Base-by-base conservation (phyloP, 148 eudicot genomes). In the Chenopodium suecicum region DNA sequence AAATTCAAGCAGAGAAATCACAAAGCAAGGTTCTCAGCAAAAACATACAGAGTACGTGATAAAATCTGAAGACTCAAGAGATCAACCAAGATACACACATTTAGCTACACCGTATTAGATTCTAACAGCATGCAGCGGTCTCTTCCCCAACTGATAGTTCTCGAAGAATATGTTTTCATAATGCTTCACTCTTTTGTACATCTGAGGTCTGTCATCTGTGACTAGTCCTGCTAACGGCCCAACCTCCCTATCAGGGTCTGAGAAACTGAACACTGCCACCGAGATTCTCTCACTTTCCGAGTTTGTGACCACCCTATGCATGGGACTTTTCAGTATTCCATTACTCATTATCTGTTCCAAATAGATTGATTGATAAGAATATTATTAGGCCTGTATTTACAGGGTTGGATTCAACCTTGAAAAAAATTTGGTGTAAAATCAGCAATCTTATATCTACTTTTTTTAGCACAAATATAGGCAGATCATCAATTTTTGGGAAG, bases 291-390 rank as follows among this genome's bases (percentile, higher is more conserved):
- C 89, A 1, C 41, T 67, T 25, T 86, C 84, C 12, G 78, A 62
- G 75, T 83, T 89, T 32, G 90, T 88, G 29, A 85, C 85, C 76
- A 86, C 93, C 84, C 93, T 84, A 78, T 90, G 93, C 70, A 83
- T 66, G 9, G 91, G 84, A 81, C 89, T 89, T 84, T 86, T 86
- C 80, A 88, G 84, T 62, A 85, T 83, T 32, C 92, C 88, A 23
- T 88, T 90, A 44, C 90, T 88, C 85, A 87, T 86, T 84, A 89
- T 87, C 91, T 89, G 83, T 75, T 4, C 47, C 31, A 54, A 46
- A 22, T 4, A 7, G 20, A 44, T 32, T 25, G 5, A 9, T 19
- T 62, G 9, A n/a, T 29, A 9, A 23, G 27, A 44, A 34, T n/a
- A 4, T 20, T 37, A 34, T 60, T 25, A 80, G n/a, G 73, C 76